Conservation (phyloP, 768 basidiomycete genomes). For the Chalciporus chontae region DNA sequence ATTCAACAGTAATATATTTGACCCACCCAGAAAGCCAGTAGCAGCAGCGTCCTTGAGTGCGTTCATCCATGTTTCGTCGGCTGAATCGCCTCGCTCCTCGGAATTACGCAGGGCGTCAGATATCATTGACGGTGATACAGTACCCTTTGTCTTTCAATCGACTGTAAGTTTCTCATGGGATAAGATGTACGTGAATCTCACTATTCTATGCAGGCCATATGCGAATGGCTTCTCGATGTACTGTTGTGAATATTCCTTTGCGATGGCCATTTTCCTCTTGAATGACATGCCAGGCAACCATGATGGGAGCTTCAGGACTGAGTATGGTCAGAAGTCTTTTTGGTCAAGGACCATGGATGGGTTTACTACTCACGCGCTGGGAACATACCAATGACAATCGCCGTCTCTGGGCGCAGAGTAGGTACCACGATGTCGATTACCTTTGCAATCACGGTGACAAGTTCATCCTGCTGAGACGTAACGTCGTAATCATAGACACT, state of each 20-base stretch:
- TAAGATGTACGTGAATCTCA: not conserved
- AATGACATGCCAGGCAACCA: conserved; percentile 7
- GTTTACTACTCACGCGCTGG: conserved; percentile 3
- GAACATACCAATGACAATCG: not conserved
- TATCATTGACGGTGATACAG: not conserved
- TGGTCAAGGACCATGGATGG: not conserved
- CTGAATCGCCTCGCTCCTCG: not conserved
- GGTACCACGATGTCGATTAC: not conserved
- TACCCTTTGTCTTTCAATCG: not conserved
- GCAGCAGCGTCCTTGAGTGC: conserved; percentile 2
- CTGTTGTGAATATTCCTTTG: not conserved
- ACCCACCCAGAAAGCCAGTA: conserved; percentile 4
- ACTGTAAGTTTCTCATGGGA: not conserved
- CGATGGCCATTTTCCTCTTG: not conserved
- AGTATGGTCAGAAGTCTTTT: too few species aligned
- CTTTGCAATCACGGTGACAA: not conserved
- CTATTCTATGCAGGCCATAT: not conserved
- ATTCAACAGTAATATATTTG: too few species aligned
- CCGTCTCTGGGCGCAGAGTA: not conserved
- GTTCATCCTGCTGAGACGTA: conserved; percentile 1
- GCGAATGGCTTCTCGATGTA: conserved; percentile 5
- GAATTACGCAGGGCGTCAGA: not conserved
- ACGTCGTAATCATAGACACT: conserved; percentile 11
- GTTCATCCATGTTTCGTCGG: not conserved
- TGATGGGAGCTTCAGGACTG: conserved; percentile 4